Base-by-base conservation (phyloP, 2,329 filamentous ascomycete species). In the Neodidymelliopsis sp. region DNA sequence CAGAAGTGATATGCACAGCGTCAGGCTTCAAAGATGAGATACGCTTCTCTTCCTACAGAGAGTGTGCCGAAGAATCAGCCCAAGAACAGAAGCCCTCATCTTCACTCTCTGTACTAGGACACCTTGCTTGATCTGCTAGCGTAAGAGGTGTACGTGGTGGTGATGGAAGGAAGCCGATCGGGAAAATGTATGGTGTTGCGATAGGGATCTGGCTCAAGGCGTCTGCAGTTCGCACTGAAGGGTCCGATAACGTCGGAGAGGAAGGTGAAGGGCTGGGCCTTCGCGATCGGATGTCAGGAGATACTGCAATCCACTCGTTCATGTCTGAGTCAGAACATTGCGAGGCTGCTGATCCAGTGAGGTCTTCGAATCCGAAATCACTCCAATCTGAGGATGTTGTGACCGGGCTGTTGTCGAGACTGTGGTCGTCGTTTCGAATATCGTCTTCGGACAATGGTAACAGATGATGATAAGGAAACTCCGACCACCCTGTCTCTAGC, bases 1-100 rank as follows among this genome's bases (percentile, higher is more conserved):
- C 37, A 8, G 35, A 47, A 29, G 43, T 46, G 10, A 45, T 53
- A 9, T 38, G 41, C 3, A 27, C 49, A 12, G 23, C 27, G 12
- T 47, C 33, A 9, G 37, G 25, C 9, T 18, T 19, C 20, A 23
- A 13, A 12, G 18, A 16, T 20, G 23, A n/a, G 22, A 16, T 27
- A 15, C n/a, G 30, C 13, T 30, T 23, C 25, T 44, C 49, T 24
- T 36, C 27, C 23, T 49, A 30, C n/a, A 19, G 7, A 20, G 15
- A 16, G 6, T 16, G 34, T 19, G 22, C 40, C 1, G 9, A 10
- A 13, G 19, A n/a, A 10, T 50, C 47, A 11, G 11, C 9, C 29
- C 20, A 36, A 5, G 18, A 49, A 29, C 39, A 36, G 12, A 23
- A 29, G 6, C 10, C 22, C 2, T 30, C 20, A 2, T 6, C 28